Evolutionary conservation across 2,329 filamentous ascomycete species (phyloP), one percentile per base, ranked within the genome.

Genomic region (Helicocarpus griseus): DNA sequence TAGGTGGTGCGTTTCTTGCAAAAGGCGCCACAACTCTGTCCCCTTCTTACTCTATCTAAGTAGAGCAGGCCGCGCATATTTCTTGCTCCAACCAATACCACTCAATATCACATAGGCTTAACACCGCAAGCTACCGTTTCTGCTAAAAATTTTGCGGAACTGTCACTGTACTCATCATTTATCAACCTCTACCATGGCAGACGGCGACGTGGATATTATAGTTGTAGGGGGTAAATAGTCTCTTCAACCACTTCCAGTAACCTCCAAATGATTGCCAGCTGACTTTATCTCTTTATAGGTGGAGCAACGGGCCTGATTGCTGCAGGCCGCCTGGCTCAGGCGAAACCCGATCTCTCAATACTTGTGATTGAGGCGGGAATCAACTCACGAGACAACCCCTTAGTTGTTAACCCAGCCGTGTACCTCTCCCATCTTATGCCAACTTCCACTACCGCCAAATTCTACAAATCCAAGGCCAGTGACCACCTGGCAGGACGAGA

Each of bases 281-380:
- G n/a, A n/a, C n/a, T n/a, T n/a, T n/a, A n/a, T 38, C 24, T 31
- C n/a, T 33, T 8, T 33, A 24, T 50, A 69, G 75, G 74, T 50
- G 75, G 75, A 13, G 69, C 73, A 4, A 72, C 75, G 38, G 75
- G 73, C 19, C 74, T 75, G 56, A 69, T 77, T 22, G 64, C 77
- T 31, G 76, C 77, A 14, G 71, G 67, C 3, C 67, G 77, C 44
- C 69, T 80, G 2, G 73, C 77, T 5, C 72, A 74, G 50, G 74
- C 76, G 0, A 72, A 77, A 50, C 75, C 74, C 0, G 64, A 65
- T 21, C 63, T 79, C 1, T 73, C 71, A 14, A 72, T 80, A 39
- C 63, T 80, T 11, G 65, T 81, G 5, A 72, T 81, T 47, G 79
- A 82, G 58, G 66, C 70, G 26, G 79, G 79, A 1, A 68, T 67